Evolutionary conservation across 306 rosid species (phyloP), one percentile per base, ranked within the genome.

Genomic region (Cyclanthera cordifolia): DNA sequence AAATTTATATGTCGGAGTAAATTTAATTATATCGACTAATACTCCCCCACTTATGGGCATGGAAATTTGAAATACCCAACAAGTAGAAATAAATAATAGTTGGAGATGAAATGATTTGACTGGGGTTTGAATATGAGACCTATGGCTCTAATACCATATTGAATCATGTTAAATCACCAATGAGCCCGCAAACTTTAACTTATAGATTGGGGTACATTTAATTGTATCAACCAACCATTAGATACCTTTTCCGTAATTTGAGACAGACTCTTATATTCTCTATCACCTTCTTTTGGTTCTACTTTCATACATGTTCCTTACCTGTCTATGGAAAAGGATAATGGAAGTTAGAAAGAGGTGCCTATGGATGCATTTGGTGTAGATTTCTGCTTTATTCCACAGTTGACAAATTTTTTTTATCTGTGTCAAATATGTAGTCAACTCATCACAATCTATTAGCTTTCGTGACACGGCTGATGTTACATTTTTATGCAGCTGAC

Each of bases 401-500:
- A 24, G 23, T 43, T 5, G 13, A 32, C 34, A 39, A 5, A 37
- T 61, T n/a, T 37, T 61, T 28, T 59, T 56, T 56, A 46, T 20
- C 69, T 37, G 32, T 37, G n/a, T n/a, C n/a, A n/a, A n/a, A n/a
- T n/a, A n/a, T n/a, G 67, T 46, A 19, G 52, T 63, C 5, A 12
- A 30, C 2, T 61, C 23, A 6, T 39, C n/a, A 2, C 39, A 8
- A 49, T 61, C 39, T 11, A 37, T 34, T 61, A 61, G 69, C 69
- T 61, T 75, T 61, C 69, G 30, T 47, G n/a, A 60, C n/a, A 9
- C 50, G 0, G 43, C 73, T 84, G 70, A 84, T 79, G 49, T 34
- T 11, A 75, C 72, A 76, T 69, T 80, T 69, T 59, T 47, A 48
- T 83, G 80, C 88, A 94, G 99, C 82, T 94, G 78, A 94, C 95